Base-by-base conservation (phyloP, 768 basidiomycete species). In the Dentipellis fragilis region DNA sequence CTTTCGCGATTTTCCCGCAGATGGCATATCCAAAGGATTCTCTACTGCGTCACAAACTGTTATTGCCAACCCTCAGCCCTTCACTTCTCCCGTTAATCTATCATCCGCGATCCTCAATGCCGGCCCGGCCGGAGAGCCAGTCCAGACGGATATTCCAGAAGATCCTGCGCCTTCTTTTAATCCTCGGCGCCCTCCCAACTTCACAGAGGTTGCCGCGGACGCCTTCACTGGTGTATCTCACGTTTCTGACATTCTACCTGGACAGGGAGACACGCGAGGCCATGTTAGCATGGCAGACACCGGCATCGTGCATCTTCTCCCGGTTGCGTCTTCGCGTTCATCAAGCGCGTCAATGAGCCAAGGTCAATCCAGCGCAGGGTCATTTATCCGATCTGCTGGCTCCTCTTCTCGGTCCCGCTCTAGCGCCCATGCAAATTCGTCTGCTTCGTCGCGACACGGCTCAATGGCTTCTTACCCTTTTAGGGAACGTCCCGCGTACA, bases 241-340 rank as follows among this genome's bases (percentile, higher is more conserved):
- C 14, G 40, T 48, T 38, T 14, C 51, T 7, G 50, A 49, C 12
- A 23, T 51, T 5, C 34, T 29, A 17, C 34, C 39, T 14, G 17
- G 10, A 36, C n/a, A 16, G n/a, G 35, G 19, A 16, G 29, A 16
- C 22, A 17, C 17, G 34, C 34, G 21, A 4, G 14, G n/a, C 4
- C 1, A 36, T 29, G 21, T 54, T 21, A 4, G 50, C 49, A 34
- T 59, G 50, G 12, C 51, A 3, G 55, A 56, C 21, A 56, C 52
- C n/a, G 47, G 38, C 48, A 56, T 59, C 22, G 58, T 56, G 14
- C 55, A 49, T 38, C 54, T 56, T 19, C 52, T 42, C 16, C 46
- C 47, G 0, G 12, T n/a, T 38, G 21, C 4, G 5, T 14, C 54
- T 14, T 47, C 48, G 10, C n/a, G 29, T 21, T 54, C 40, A 9